Base-by-base conservation (phyloP, 1,284 basidiomycete genomes). In the Trametes pubescens region DNA sequence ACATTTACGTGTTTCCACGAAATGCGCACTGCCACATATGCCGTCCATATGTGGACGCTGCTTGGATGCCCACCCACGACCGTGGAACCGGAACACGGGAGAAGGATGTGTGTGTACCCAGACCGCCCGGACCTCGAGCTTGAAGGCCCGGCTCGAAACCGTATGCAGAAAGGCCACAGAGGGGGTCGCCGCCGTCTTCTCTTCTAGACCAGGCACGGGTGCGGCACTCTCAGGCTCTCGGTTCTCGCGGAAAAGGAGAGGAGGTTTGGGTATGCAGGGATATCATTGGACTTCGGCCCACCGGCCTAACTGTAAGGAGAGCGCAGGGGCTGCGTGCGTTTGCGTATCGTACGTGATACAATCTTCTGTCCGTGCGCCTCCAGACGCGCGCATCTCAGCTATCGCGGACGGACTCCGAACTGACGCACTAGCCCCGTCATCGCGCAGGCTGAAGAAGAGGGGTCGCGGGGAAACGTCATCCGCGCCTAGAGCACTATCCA, bases 401-500 rank as follows among this genome's bases (percentile, higher is more conserved):
- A 32, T 7, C n/a, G 44, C 4, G 21, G 5, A 21, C 22, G 21
- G 10, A 13, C 11, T 13, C 14, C 37, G 37, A 38, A 10, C 10
- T 13, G n/a, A 18, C 43, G 43, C 43, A 21, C 44, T 13, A 16
- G 37, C 37, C 11, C 10, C 44, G 14, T 48, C 24, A 24, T 26
- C 9, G 26, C 26, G 22, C 8, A 21, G 11, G 21, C 21, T 46
- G 14, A 14, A 24, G 10, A 21, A 47, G 22, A 26, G 24, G 24
- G 24, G 47, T 29, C 7, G 47, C 24, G 24, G 47, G 3, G 14
- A 16, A 18, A 47, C 8, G 7, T 29, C 11, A 10, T 11, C 13
- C 47, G 11, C 44, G 24, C 51, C 49, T 67, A 73, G 54, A 74
- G 64, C 18, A 74, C 68, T 56, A 94, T 90, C 91, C 91, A 93